These are phyloP conservation scores for Bolboschoenoplectus hybrid DNA, from an alignment of 202 grass and related monocot genomes.

Conservation along the genomic window DNA sequence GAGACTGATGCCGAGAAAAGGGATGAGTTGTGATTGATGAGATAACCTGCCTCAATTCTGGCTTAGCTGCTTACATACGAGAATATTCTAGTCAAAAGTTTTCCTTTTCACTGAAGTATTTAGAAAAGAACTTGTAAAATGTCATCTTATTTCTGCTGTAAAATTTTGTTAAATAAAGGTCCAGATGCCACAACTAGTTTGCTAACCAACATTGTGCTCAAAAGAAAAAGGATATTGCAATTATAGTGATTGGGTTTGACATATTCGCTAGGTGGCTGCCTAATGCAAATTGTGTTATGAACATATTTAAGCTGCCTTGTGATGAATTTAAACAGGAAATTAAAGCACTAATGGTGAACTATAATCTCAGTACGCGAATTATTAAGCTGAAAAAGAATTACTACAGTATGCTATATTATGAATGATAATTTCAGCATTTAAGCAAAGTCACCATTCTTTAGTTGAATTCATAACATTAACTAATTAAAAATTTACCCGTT, in stretches of 20 bases:
- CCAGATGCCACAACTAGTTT: not conserved
- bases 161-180: slow-evolving; percentile 23
- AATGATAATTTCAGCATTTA: not conserved
- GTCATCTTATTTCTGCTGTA: slow-evolving; percentile 13
- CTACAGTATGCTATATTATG: not conserved
- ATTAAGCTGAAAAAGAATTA: not conserved
- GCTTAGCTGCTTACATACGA: not conserved
- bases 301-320: not conserved
- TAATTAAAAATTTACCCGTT: not conserved
- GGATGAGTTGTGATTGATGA: slow-evolving; percentile 31
- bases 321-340: not conserved
- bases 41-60: not conserved
- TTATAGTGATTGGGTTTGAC: not conserved
- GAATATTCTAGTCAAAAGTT: slow-evolving; percentile 19
- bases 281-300: not conserved
- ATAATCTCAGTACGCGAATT: not conserved
- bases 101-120: not conserved
- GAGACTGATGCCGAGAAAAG: slow-evolving; percentile 5
- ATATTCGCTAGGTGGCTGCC: not conserved
- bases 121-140: slow-evolving; percentile 34
- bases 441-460: not conserved
- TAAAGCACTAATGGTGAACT: not conserved
- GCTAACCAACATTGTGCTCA: not conserved
- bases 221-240: not conserved
- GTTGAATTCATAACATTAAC: not conserved